Percentiles rank a stretch among this genome's conserved stretches.
Evolutionary conservation across 495 filamentous ascomycete genomes (phyloP).

Genomic region (Pyronema domesticum): DNA sequence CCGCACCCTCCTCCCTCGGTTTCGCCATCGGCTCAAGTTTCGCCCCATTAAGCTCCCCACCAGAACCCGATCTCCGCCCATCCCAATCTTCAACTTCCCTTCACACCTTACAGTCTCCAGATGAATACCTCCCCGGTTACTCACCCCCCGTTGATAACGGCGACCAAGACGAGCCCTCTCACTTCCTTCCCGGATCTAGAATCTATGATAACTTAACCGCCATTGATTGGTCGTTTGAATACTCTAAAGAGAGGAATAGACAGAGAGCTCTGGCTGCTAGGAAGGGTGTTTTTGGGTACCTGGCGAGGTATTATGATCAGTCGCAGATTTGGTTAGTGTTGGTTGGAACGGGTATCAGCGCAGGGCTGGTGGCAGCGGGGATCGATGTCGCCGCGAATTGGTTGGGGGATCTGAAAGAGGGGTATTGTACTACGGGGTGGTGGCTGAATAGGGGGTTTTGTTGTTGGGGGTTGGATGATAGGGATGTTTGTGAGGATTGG

Average conservation of each 20-base stretch:
- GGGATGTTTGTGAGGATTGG: constrained; percentile 67
- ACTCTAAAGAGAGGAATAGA: constrained; percentile 86
- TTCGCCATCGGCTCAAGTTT: too few relatives aligned
- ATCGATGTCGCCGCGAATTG: constrained; percentile 92
- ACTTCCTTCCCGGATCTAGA: constrained; percentile 39
- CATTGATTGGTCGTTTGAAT: constrained; percentile 99
- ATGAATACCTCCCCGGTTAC: too few relatives aligned
- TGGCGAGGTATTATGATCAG: constrained; percentile 54
- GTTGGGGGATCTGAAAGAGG: constrained; percentile 86
- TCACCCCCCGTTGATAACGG: too few relatives aligned
- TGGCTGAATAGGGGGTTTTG: constrained; percentile 85
- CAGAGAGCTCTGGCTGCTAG: constrained; percentile 54
- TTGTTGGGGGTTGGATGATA: constrained; percentile 74
- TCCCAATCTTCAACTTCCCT: too few relatives aligned
- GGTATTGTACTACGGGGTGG: constrained; percentile 65
- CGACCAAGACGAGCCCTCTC: too few relatives aligned
- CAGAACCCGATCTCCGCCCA: too few relatives aligned
- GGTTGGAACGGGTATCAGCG: constrained; percentile 49
- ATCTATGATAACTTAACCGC: constrained; percentile 95
- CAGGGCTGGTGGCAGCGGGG: constrained; percentile 64
- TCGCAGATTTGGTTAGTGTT: constrained; percentile 85
- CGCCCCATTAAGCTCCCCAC: too few relatives aligned
- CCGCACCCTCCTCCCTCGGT: too few relatives aligned
- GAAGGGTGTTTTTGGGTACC: constrained; percentile 54
- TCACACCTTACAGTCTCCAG: too few relatives aligned